Base-by-base conservation (phyloP, 1,139 yeast genomes). In the Suhomyces bribrorum region DNA sequence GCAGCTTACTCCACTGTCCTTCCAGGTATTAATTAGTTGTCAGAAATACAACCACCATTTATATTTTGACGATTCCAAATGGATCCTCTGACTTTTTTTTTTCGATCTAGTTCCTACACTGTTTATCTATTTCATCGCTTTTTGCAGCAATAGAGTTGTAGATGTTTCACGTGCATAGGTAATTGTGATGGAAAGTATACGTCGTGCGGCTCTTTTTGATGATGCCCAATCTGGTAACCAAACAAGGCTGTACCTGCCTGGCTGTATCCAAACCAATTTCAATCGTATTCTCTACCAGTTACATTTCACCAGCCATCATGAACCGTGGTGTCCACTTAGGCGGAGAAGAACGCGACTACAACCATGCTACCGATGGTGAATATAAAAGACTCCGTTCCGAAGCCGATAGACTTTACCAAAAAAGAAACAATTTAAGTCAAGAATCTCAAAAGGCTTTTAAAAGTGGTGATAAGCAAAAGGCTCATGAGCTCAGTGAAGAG, bases 401-500 rank as follows among this genome's bases (percentile, higher is more conserved):
- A 52, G 97, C 97, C 2, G 82, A 83, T 36, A 68, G 72, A 45
- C 84, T 88, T 23, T 81, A 73, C 60, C 63, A 74, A 42, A 77
- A 77, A 51, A 73, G 82, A 41, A 71, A 72, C 43, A 65, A 77
- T 41, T 71, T 81, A 22, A 75, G 86, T 3, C 71, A 75, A 36
- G 73, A 85, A 55, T 86, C 96, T 1, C 92, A 90, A 57, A 64
- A 64, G 16, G 96, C 96, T 1, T 90, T 75, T 59, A 73, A 83
- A 48, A 54, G 62, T 3, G 97, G 96, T 1, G 85, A 89, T 55
- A 82, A 82, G 41, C 75, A 71, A 15, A 66, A 65, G 48, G 97
- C 97, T 1, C 83, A 84, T 52, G 78, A 79, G 40, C 68, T 86
- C 41, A 84, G 95, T 37, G 82, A 78, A 36, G 64, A 82, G 56